These are phyloP conservation scores for Coleophoma cylindrospora DNA, from an alignment of 2,329 filamentous ascomycete species.

Conservation along the genomic window DNA sequence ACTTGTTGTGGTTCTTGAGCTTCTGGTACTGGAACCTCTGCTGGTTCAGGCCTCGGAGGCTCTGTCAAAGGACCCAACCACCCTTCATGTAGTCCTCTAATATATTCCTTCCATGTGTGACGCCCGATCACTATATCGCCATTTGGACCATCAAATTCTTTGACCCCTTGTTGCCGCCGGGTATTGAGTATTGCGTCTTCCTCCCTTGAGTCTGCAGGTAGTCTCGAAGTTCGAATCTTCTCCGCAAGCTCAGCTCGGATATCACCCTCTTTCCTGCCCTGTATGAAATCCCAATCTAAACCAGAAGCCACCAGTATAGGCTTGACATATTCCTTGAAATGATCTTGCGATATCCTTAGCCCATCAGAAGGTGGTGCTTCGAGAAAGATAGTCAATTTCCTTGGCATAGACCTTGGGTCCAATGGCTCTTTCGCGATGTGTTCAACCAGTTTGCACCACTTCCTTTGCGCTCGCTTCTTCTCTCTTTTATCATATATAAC, in stretches of 20 bases:
- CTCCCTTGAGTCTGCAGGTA: conserved; percentile 31
- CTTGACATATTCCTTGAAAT: conserved; percentile 95
- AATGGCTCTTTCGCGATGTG: conserved; percentile 77
- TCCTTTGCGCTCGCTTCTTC: conserved; percentile 77
- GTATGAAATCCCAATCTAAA: conserved; percentile 93
- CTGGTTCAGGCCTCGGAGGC: conserved; percentile 36
- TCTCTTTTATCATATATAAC: conserved; percentile 90
- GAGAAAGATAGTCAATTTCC: conserved; percentile 82
- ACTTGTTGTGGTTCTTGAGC: conserved; percentile 8
- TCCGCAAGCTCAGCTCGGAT: conserved; percentile 83
- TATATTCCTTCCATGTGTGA: conserved; percentile 96
- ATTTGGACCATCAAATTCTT: conserved; percentile 65
- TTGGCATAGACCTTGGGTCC: conserved; percentile 65
- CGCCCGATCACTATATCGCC: conserved; percentile 88
- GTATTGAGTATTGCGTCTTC: conserved; percentile 59
- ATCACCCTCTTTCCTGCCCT: conserved; percentile 89
- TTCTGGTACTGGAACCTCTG: conserved; percentile 13
- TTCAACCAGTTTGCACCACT: conserved; percentile 81
- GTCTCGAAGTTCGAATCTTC: conserved; percentile 69
- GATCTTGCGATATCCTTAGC: conserved; percentile 78
- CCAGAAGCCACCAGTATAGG: conserved; percentile 85
- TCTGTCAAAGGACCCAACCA: conserved; percentile 83
- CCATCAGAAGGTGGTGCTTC: conserved; percentile 84
- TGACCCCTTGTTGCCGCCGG: conserved; percentile 61
- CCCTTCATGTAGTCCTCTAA: conserved; percentile 88